Evolutionary conservation across 2,329 filamentous ascomycete species (phyloP).

Genomic region (Alternaria burnsii): DNA sequence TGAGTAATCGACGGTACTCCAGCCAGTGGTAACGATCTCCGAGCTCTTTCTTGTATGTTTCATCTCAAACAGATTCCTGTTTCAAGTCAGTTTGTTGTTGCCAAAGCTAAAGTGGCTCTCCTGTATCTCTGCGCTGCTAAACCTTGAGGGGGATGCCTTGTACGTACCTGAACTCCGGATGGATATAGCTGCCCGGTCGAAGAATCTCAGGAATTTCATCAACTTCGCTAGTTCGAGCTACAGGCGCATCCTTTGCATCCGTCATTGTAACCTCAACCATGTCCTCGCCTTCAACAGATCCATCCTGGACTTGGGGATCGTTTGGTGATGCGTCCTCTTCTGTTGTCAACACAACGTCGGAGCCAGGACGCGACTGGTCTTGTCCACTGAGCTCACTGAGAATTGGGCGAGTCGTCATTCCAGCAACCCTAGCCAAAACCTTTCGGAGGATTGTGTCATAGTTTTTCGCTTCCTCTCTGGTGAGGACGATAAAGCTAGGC

Average conservation of each 20-base stretch:
- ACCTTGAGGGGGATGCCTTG: background rate
- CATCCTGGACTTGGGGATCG: slow-evolving; percentile 75
- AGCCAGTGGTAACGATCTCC: slow-evolving; percentile 74
- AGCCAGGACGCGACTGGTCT: slow-evolving; percentile 62
- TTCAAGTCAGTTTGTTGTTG: background rate
- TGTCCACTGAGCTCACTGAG: slow-evolving; percentile 63
- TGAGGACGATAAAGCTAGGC: slow-evolving; percentile 79
- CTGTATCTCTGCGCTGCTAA: background rate
- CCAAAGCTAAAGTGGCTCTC: background rate
- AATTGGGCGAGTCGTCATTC: slow-evolving; percentile 75
- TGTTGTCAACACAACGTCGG: slow-evolving; percentile 73
- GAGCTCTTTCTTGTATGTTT: slow-evolving; percentile 67
- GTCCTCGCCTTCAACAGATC: slow-evolving; percentile 87
- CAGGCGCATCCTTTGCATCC: slow-evolving; percentile 59
- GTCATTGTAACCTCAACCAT: slow-evolving; percentile 91
- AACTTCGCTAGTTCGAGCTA: slow-evolving; percentile 25
- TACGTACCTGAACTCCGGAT: slow-evolving; percentile 63
- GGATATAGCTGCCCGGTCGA: slow-evolving; percentile 66
- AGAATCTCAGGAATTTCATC: slow-evolving; percentile 55
- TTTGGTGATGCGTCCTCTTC: slow-evolving; percentile 71
- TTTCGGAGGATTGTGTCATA: slow-evolving; percentile 81
- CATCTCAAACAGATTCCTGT: slow-evolving; percentile 72
- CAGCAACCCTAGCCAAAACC: slow-evolving; percentile 76
- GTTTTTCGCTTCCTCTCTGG: slow-evolving; percentile 72
- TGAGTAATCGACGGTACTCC: slow-evolving; percentile 68